Base-by-base conservation (phyloP, 257 asterid genomes). In the Solanum pennellii region DNA sequence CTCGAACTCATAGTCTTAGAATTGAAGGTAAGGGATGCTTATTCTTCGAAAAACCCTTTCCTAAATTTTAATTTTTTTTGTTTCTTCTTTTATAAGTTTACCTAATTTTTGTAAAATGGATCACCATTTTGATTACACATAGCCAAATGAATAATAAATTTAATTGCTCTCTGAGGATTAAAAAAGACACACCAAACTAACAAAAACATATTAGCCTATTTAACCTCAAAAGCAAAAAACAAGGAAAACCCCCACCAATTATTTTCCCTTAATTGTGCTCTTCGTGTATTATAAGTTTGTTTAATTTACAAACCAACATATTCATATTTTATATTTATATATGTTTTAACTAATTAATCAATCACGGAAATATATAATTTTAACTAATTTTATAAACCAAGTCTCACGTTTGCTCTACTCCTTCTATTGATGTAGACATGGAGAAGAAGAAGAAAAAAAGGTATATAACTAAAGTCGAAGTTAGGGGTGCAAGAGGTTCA, bases 321-420 rank as follows among this genome's bases (percentile, higher is more conserved):
- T 44, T 25, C 66, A 25, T n/a, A 45, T 79, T 44, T 13, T 42
- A 76, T 76, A 12, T 42, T 52, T 52, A 76, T 74, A 52, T 52
- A 16, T 52, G 4, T 12, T 79, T 44, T 45, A 44, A 60, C 25
- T 9, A 79, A 18, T 18, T 52, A 45, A 79, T 14, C n/a, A 14
- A 44, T 87, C 87, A 10, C 3, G 73, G 73, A 90, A 89, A 91
- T 79, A 13, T 44, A 45, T 79, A 44, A 79, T 14, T 79, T 39
- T 16, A 52, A 52, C 62, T 79, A 79, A 45, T 45, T 33, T 42
- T 33, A 72, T 49, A 16, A 35, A 39, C 90, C 87, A 84, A 44
- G n/a, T 77, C 35, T 23, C 88, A 89, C 87, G 87, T 86, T 89
- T 45, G 16, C 27, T 90, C 87, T 18, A 86, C 83, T 27, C 39